Base-by-base conservation (phyloP, 495 filamentous ascomycete genomes). In the Xylaria curta region DNA sequence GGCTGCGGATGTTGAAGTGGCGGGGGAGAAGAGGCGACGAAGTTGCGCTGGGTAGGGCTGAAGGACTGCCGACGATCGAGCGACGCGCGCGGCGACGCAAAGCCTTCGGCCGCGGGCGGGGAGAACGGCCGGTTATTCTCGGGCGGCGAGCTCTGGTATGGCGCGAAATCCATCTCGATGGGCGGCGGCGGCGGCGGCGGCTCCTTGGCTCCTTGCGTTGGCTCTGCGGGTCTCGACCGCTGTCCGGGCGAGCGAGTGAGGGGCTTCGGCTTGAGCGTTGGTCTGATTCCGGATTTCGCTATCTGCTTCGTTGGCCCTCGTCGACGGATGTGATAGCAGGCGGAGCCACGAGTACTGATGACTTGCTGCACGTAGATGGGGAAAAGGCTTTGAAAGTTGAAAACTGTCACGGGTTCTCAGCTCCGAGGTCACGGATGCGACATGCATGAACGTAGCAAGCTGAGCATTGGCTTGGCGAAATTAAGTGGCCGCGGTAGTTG, bases 131-230 rank as follows among this genome's bases (percentile, higher is more conserved):
- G 88, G 76, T 87, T 87, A 75, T 88, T 85, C 85, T 95, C 93
- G 28, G 94, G 94, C 15, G 92, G 91, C 70, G 91, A 90, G 82
- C 94, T 87, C 86, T 98, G 95, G 82, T 98, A 98, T 40, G 95
- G 95, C 36, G 95, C 95, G 82, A 98, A 98, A 82, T 97, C 93
- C 93, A 97, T 97, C 47, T 63, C 78, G 70, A 17, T 38, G 36
- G n/a, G n/a, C n/a, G n/a, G n/a, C n/a, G n/a, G n/a, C n/a, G n/a
- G n/a, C n/a, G n/a, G 38, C 9, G 38, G 12, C 9, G 3, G 2
- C 38, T 2, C 0, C 4, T 4, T 9, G 38, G 9, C n/a, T 28
- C n/a, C 53, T 31, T 31, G 53, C 13, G 49, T 42, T 42, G 38
- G 38, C 13, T 13, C 10, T 4, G 42, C 42, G 19, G 58, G 33